Percentiles rank a stretch among this genome's conserved stretches.
Evolutionary conservation across 2,329 filamentous ascomycete species (phyloP).

Genomic region (Zasmidium cellare): DNA sequence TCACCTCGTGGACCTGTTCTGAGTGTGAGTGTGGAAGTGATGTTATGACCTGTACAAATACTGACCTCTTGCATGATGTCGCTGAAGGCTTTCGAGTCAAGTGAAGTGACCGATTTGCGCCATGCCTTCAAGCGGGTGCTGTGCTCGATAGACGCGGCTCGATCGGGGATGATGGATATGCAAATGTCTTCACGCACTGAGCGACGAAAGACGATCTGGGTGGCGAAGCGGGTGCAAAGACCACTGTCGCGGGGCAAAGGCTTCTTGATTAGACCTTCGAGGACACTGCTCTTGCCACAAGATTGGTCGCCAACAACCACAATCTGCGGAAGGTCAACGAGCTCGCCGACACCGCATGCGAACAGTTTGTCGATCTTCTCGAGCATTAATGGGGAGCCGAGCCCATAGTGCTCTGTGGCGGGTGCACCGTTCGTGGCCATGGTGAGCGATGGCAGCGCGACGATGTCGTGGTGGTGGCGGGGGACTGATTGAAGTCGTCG

Average conservation of each 20-base stretch:
- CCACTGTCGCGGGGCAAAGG: slow-evolving; percentile 57
- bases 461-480: too few relatives aligned
- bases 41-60: not conserved
- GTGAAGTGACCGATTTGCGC: slow-evolving; percentile 7
- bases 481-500: too few relatives aligned
- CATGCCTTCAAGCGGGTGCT: slow-evolving; percentile 9
- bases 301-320: slow-evolving; percentile 64
- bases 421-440: not conserved
- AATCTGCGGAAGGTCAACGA: slow-evolving; percentile 34
- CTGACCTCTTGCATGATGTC: slow-evolving; percentile 26
- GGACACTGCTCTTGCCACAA: slow-evolving; percentile 62
- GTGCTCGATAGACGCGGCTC: slow-evolving; percentile 16
- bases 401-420: slow-evolving; percentile 4
- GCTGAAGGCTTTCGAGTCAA: slow-evolving; percentile 23
- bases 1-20: slow-evolving; percentile 15
- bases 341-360: slow-evolving; percentile 44
- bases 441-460: not conserved
- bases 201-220: slow-evolving; percentile 30
- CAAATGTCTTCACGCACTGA: slow-evolving; percentile 4
- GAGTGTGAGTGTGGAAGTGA: not conserved
- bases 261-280: slow-evolving; percentile 60
- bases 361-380: slow-evolving; percentile 57
- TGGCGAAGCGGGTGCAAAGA: slow-evolving; percentile 52
- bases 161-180: slow-evolving; percentile 26
- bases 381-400: slow-evolving; percentile 41